Conservation (phyloP, 305 asterid species). For the Fraxinus ornus region DNA sequence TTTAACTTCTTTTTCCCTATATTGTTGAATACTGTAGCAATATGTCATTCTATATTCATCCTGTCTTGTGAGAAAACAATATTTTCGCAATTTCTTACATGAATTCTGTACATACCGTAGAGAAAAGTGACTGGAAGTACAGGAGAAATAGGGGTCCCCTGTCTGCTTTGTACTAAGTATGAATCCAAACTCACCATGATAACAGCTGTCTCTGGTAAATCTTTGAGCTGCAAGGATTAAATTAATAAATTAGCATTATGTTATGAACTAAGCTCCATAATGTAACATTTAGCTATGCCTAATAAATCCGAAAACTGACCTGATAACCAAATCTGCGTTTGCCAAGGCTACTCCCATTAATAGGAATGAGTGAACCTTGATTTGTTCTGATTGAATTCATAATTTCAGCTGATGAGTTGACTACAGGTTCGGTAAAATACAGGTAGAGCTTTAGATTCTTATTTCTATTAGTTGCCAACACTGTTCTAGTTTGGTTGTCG, state of each 20-base stretch:
- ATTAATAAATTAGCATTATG: background rate
- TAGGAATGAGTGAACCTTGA: slow-evolving; percentile 67
- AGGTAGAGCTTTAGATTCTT: slow-evolving; percentile 66
- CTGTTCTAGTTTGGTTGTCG: slow-evolving; percentile 56
- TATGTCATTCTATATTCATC: background rate
- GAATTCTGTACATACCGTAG: slow-evolving; percentile 54
- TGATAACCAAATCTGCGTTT: slow-evolving; percentile 87
- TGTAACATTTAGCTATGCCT: background rate
- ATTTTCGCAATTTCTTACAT: background rate
- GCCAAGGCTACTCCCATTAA: slow-evolving; percentile 58
- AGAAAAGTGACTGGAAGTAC: slow-evolving; percentile 78
- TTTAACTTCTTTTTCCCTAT: background rate
- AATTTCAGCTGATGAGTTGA: slow-evolving; percentile 74
- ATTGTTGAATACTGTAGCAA: background rate
- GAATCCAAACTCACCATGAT: slow-evolving; percentile 70
- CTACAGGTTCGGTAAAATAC: slow-evolving; percentile 74
- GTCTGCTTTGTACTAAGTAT: slow-evolving; percentile 56
- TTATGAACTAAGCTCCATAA: background rate
- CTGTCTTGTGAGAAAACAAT: background rate
- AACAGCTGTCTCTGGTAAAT: slow-evolving; percentile 56
- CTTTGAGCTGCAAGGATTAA: slow-evolving; percentile 42
- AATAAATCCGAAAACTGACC: slow-evolving; percentile 36
- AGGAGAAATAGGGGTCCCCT: slow-evolving; percentile 78
- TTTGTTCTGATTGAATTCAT: slow-evolving; percentile 58
- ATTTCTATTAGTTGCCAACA: slow-evolving; percentile 67